Base-by-base conservation (phyloP, 139 green algal genomes). In the Chlorella sp. region DNA sequence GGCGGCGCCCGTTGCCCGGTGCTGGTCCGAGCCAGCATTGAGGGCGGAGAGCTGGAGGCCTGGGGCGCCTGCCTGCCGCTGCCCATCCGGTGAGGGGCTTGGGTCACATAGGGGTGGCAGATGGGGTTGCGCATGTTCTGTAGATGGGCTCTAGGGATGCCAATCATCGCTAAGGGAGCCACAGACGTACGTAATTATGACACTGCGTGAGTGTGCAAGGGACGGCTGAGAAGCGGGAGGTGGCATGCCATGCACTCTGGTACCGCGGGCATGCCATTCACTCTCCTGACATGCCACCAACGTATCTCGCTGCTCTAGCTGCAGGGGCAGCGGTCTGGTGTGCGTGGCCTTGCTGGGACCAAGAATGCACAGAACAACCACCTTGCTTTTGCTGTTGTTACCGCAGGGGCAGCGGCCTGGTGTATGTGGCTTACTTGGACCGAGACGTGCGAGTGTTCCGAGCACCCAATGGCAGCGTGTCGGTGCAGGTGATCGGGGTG, bases 391-490 rank as follows among this genome's bases (percentile, higher is more conserved):
- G 16, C 44, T 34, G 28, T 40, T 62, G 41, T 11, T 78, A 30
- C 72, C 44, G 74, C 74, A 82, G 76, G 36, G 76, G 76, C 17
- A 40, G 34, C 38, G 77, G 77, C 16, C 32, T 73, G 28, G 77
- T 83, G 77, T 64, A 83, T 7, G 77, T 83, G 32, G 77, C 77
- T 4, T 83, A 73, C 77, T 41, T 83, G 40, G 77, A 83, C 58
- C 32, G 32, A 17, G 77, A 69, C 28, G 40, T 83, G 60, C 77
- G 77, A 26, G 56, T 83, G 28, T 83, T 83, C 58, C 56, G 77
- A 1, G 56, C 77, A 9, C 28, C 41, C 5, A 83, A 83, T 41
- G 77, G 77, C 13, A 74, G 58, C 40, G 2, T 83, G 0, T 74
- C 58, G 30, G 60, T 83, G 41, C 77, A 83, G 41, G 67, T 83